Conservation (phyloP, 495 filamentous ascomycete species). For the Thermochaetoides thermophila region DNA sequence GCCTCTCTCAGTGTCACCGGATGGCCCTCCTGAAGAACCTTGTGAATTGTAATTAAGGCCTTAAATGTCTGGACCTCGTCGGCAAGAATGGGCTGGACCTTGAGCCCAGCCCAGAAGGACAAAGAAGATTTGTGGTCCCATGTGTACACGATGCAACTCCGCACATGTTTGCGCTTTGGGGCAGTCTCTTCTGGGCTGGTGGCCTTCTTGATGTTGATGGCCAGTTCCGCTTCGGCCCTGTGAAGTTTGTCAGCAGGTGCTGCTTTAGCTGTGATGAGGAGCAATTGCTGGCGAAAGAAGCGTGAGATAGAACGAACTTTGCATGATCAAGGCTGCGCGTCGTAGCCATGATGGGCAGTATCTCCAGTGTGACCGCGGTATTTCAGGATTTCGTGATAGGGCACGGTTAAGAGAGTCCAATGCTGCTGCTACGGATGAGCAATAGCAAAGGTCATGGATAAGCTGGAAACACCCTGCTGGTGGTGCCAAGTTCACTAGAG, state of each 20-base stretch:
- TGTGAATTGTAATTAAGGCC: slow-evolving; percentile 82
- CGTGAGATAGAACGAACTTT: slow-evolving; percentile 18
- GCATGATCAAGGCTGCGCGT: slow-evolving; percentile 34
- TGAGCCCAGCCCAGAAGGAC: slow-evolving; percentile 96
- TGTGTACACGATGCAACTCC: slow-evolving; percentile 94
- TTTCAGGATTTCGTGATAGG: neutral
- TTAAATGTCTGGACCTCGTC: slow-evolving; percentile 94
- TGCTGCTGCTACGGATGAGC: slow-evolving; percentile 1
- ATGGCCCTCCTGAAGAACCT: slow-evolving; percentile 93
- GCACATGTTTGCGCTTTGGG: slow-evolving; percentile 97
- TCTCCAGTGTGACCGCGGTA: slow-evolving; percentile 5
- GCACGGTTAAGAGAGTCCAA: neutral
- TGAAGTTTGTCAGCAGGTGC: slow-evolving; percentile 9
- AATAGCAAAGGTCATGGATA: slow-evolving; percentile 2
- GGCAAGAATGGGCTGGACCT: slow-evolving; percentile 95
- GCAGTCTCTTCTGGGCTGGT: slow-evolving; percentile 92
- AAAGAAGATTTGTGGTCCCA: slow-evolving; percentile 98
- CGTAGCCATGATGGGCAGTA: slow-evolving; percentile 27
- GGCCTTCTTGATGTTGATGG: slow-evolving; percentile 92
- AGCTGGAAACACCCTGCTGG: neutral
- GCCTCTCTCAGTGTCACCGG: slow-evolving; percentile 77
- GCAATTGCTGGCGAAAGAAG: neutral
- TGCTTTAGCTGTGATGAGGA: slow-evolving; percentile 3
- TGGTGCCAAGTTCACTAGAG: no score
- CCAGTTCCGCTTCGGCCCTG: slow-evolving; percentile 85